A percentile compares a stretch with the other conserved stretches of the same genome.
phyloP scores from a whole-genome alignment of 768 basidiomycete species.

The Mycena metata region DNA sequence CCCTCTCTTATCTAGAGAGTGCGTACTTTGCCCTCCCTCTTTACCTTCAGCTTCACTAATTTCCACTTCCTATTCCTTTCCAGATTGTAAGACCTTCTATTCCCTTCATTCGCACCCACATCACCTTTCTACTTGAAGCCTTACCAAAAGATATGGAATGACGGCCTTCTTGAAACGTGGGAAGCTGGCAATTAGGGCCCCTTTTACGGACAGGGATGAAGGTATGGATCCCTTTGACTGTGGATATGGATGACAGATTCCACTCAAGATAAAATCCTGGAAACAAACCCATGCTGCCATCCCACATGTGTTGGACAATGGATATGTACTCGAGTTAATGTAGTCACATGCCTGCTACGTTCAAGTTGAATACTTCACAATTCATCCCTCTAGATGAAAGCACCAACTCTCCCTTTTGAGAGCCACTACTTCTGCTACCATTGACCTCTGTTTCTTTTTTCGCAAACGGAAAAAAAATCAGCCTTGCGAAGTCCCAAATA shows the following conservation, averaged over 20 bases:
- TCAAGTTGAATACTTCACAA: too few species aligned
- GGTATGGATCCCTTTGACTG: conserved; percentile 1
- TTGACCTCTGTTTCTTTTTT: neutral
- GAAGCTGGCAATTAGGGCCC: neutral
- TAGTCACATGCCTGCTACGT: too few species aligned
- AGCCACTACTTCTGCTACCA: conserved; percentile 8
- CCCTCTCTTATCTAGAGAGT: too few species aligned
- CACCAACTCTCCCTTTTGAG: conserved; percentile 4
- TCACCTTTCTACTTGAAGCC: conserved; percentile 6
- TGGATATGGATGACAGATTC: conserved; percentile 12
- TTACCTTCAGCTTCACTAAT: neutral
- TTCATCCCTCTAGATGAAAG: too few species aligned
- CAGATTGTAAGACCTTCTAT: neutral
- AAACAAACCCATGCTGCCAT: conserved; percentile 6
- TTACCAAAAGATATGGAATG: neutral
- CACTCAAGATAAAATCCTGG: conserved; percentile 7
- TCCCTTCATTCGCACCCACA: conserved; percentile 1
- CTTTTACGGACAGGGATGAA: conserved; percentile 1
- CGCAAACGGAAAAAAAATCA: conserved; percentile 7
- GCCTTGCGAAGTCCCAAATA: conserved; percentile 1
- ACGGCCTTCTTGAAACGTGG: conserved; percentile 1
- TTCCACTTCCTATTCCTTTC: neutral
- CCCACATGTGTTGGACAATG: conserved; percentile 8
- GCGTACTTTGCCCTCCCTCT: too few species aligned
- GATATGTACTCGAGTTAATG: too few species aligned